Evolutionary conservation across 768 basidiomycete species (phyloP).

Genomic region (Mycena leptocephala): DNA sequence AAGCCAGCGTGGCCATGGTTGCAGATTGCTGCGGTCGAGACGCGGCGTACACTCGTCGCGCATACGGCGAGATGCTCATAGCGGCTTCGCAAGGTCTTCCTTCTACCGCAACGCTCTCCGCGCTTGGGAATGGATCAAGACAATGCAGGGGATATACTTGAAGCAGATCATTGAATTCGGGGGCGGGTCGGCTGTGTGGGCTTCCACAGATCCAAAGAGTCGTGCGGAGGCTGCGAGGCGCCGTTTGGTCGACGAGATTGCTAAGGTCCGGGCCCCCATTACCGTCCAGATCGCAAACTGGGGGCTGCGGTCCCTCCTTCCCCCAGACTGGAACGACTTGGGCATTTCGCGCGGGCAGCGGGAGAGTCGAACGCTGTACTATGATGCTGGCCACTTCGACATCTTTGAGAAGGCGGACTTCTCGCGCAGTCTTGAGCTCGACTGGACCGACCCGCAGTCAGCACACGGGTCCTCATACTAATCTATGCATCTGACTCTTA

Average conservation of each 20-base stretch:
- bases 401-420: conserved; percentile 27
- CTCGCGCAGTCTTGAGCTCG: conserved; percentile 20
- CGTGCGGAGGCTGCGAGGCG: conserved; percentile 16
- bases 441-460: conserved; percentile 14
- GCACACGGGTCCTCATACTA: no score
- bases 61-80: conserved; percentile 21
- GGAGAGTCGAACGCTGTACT: conserved; percentile 1
- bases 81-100: conserved; percentile 25
- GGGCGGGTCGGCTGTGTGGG: conserved; percentile 12
- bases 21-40: conserved; percentile 27
- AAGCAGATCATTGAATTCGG: conserved; percentile 22
- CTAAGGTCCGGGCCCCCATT: conserved; percentile 18
- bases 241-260: conserved; percentile 18
- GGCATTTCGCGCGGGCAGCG: conserved; percentile 5
- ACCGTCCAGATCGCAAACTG: conserved; percentile 14
- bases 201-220: neutral
- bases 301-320: conserved; percentile 18
- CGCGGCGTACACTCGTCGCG: conserved; percentile 12
- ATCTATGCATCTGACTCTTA: no score
- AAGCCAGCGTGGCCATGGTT: conserved; percentile 25
- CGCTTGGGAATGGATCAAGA: conserved; percentile 30
- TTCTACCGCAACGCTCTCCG: conserved; percentile 19
- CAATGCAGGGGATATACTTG: conserved; percentile 9
- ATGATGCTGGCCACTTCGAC: conserved; percentile 21
- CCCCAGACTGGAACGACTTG: conserved; percentile 17